These are phyloP conservation scores for Sporobolomyces phaffii DNA, from an alignment of 768 basidiomycete species.

Conservation along the genomic window DNA sequence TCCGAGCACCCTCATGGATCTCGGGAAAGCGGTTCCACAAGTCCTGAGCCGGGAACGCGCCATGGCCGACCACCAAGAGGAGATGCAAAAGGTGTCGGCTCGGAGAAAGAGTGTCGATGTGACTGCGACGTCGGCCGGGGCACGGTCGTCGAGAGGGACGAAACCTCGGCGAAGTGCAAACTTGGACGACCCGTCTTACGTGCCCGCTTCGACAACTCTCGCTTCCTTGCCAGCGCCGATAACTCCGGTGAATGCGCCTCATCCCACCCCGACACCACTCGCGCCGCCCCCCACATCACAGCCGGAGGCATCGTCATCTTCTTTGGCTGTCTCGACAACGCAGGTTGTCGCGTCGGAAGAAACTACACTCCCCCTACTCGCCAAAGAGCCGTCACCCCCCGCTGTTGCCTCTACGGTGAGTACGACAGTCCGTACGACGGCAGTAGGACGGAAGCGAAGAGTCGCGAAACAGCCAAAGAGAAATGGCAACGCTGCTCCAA, in stretches of 20 bases:
- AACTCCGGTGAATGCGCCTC: too few species aligned
- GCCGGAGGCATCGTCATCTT: too few species aligned
- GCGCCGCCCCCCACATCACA: background rate
- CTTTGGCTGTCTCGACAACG: too few species aligned
- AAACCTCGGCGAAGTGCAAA: constrained; percentile 1
- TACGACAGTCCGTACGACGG: background rate
- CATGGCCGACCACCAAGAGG: background rate
- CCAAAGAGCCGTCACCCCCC: background rate
- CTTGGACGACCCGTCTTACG: background rate
- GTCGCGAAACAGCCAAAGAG: constrained; percentile 16
- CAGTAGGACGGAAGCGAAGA: constrained; percentile 15
- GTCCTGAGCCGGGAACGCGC: constrained; percentile 1
- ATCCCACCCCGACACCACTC: background rate
- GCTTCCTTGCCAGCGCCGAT: background rate
- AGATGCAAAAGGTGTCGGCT: background rate
- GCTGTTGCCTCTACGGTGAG: background rate
- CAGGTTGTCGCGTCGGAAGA: too few species aligned
- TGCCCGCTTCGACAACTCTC: background rate
- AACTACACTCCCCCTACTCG: too few species aligned
- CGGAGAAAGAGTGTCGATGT: constrained; percentile 4
- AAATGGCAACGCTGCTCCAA: background rate
- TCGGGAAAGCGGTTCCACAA: constrained; percentile 3
- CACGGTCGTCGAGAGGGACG: background rate
- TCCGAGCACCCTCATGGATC: constrained; percentile 1
- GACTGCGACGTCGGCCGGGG: background rate